Base-by-base conservation (phyloP, 2,329 filamentous ascomycete species). In the Aspergillus tubingensis region DNA sequence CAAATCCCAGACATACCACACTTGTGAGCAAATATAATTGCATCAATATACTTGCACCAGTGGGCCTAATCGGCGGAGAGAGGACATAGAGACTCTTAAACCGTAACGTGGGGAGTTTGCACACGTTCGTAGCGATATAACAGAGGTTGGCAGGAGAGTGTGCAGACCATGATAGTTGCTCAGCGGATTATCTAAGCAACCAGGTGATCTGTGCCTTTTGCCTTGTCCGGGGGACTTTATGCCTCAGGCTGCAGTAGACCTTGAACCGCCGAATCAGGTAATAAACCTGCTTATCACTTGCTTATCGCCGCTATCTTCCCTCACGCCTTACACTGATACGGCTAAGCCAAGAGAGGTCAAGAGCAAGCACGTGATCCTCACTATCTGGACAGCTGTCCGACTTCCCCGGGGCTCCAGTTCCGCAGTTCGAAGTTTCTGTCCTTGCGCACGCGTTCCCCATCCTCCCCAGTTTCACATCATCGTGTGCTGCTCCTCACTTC, bases 311-410 rank as follows among this genome's bases (percentile, higher is more conserved):
- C 32, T 56, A 51, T 60, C 52, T 55, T 5, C 36, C 15, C n/a
- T 60, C 17, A 38, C 44, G 52, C 55, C 52, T 25, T 30, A 32
- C 43, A n/a, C 23, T 30, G 51, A 36, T 19, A 54, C 32, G 19
- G 36, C 43, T 21, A 48, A 13, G 30, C 39, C 25, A 21, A 39
- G 17, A 39, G 39, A 13, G 27, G 32, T n/a, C 43, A 57, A 39
- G 36, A 4, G 15, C 8, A 17, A 17, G 5, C 67, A 69, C 67
- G 66, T 69, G 67, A 65, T 23, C 23, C 1, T 8, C 19, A 52
- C 47, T 59, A 59, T 69, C 64, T 63, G 67, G 66, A 68, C 67
- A 69, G 65, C 54, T 69, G 67, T 63, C 62, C 63, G 63, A 65
- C 66, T 69, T 67, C 54, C 60, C 62, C 58, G 63, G 60, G 62